phyloP scores from a whole-genome alignment of 805 yeast genomes.

The Candida qinlingensis region DNA sequence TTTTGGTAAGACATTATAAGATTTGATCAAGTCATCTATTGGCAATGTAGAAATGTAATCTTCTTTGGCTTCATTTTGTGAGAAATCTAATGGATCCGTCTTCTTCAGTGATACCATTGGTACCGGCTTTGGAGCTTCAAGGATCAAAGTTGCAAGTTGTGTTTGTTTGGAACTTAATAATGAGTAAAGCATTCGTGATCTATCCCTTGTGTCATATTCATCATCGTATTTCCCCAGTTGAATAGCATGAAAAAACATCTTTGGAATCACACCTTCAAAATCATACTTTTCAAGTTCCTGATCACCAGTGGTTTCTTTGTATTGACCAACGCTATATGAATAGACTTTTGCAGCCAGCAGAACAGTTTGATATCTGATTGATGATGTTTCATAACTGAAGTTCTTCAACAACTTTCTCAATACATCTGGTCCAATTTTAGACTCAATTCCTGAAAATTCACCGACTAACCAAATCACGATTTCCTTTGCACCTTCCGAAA shows the following conservation, averaged over 20 bases:
- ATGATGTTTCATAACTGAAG: constrained; percentile 49
- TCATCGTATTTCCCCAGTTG: constrained; percentile 69
- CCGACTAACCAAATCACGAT: constrained; percentile 90
- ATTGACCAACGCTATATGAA: constrained; percentile 46
- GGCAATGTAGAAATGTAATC: constrained; percentile 17
- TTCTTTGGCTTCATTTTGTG: constrained; percentile 10
- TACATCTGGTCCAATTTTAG: constrained; percentile 67
- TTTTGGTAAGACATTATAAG: constrained; percentile 28
- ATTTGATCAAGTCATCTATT: constrained; percentile 20
- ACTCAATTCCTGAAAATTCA: constrained; percentile 52
- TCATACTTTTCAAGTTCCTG: constrained; percentile 26
- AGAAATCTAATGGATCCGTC: constrained; percentile 15
- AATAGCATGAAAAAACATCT: constrained; percentile 57
- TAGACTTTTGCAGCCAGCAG: constrained; percentile 69
- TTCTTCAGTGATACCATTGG: constrained; percentile 34
- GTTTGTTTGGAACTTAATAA: constrained; percentile 47
- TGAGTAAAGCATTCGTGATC: constrained; percentile 69
- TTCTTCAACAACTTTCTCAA: constrained; percentile 50
- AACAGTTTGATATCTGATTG: constrained; percentile 66
- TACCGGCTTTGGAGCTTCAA: constrained; percentile 73
- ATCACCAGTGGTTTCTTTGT: constrained; percentile 24
- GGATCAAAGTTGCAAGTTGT: constrained; percentile 60
- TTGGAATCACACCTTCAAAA: constrained; percentile 33
- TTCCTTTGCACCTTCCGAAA: constrained; percentile 56
- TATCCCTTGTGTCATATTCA: constrained; percentile 73